Percentiles rank a stretch among this genome's conserved stretches.
These are phyloP conservation scores for Rhinocladiella mackenziei DNA, from an alignment of 2,329 filamentous ascomycete species.

Conservation along the genomic window DNA sequence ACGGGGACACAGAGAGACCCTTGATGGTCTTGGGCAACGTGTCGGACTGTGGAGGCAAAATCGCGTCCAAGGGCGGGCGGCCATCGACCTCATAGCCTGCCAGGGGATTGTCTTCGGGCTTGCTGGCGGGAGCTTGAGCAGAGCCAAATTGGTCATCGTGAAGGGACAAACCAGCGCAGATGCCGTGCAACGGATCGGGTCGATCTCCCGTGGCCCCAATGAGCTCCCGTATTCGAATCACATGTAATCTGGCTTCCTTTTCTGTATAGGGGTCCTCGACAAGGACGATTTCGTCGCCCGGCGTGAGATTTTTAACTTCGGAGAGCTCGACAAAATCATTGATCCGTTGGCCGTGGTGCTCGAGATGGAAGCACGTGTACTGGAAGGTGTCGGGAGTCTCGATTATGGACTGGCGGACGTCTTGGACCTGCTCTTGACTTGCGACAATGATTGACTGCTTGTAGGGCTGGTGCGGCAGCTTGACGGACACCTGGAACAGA, in stretches of 20 bases:
- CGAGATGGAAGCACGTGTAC: slow-evolving; percentile 98
- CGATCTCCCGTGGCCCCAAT: slow-evolving; percentile 88
- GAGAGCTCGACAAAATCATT: slow-evolving; percentile 93
- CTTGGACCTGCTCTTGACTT: slow-evolving; percentile 91
- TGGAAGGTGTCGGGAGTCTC: slow-evolving; percentile 90
- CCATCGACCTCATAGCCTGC: slow-evolving; percentile 74
- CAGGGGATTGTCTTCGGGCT: slow-evolving; percentile 50
- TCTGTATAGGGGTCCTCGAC: slow-evolving; percentile 97
- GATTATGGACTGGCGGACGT: slow-evolving; percentile 93
- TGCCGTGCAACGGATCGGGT: slow-evolving; percentile 79
- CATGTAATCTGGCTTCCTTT: slow-evolving; percentile 93
- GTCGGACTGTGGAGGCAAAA: slow-evolving; percentile 65
- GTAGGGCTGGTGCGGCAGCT: slow-evolving; percentile 73
- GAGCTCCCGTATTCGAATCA: slow-evolving; percentile 84
- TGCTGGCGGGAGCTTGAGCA: slow-evolving; percentile 37
- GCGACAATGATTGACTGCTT: slow-evolving; percentile 87
- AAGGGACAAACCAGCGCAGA: slow-evolving; percentile 78
- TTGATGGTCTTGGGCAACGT: slow-evolving; percentile 86
- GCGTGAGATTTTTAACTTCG: slow-evolving; percentile 74
- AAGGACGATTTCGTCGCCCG: slow-evolving; percentile 73
- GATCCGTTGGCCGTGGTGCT: slow-evolving; percentile 80
- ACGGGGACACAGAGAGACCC: slow-evolving; percentile 78
- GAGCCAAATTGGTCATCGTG: slow-evolving; percentile 67
- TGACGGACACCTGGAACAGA: slow-evolving; percentile 69
- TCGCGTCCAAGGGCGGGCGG: slow-evolving; percentile 61